Evolutionary conservation across 352 stramenopile species (phyloP).

Genomic region (Phytophthora pini): DNA sequence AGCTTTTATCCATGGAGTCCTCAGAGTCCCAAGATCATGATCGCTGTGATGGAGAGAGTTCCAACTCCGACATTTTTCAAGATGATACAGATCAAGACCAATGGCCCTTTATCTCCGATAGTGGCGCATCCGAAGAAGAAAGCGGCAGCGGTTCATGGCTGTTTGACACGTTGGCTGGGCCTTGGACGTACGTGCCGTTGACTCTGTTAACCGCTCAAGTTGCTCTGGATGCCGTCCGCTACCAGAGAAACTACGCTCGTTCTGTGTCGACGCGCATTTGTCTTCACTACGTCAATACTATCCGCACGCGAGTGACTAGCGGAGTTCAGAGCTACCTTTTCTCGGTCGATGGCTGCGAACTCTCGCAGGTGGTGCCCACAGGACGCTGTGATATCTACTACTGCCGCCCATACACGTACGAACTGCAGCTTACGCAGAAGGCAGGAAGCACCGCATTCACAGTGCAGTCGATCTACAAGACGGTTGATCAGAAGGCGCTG

Average conservation of each 20-base stretch:
- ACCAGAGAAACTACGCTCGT: slow-evolving; percentile 47
- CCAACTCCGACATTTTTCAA: slow-evolving; percentile 6
- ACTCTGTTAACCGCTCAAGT: slow-evolving; percentile 26
- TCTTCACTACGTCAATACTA: slow-evolving; percentile 48
- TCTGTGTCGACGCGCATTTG: slow-evolving; percentile 43
- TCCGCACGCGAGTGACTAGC: slow-evolving; percentile 25
- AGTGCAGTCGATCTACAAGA: slow-evolving; percentile 53
- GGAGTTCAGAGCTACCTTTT: slow-evolving; percentile 40
- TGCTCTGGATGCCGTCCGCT: slow-evolving; percentile 48
- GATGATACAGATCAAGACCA: background rate
- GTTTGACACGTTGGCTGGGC: slow-evolving; percentile 17
- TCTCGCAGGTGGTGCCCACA: slow-evolving; percentile 26
- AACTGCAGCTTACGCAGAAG: slow-evolving; percentile 50
- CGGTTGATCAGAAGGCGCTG: slow-evolving; percentile 40
- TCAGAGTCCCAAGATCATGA: slow-evolving; percentile 9
- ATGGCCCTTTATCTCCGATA: slow-evolving; percentile 9
- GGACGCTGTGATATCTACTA: slow-evolving; percentile 57
- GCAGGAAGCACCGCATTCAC: slow-evolving; percentile 34
- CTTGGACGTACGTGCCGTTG: slow-evolving; percentile 34
- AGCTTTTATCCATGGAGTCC: background rate
- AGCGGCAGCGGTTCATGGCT: slow-evolving; percentile 9
- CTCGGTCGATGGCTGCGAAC: slow-evolving; percentile 48
- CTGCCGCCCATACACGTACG: slow-evolving; percentile 52
- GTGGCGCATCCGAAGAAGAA: background rate
- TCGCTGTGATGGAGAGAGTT: slow-evolving; percentile 15